These are phyloP conservation scores for Marasmius sp. DNA, from an alignment of 1,284 basidiomycete genomes.

Conservation along the genomic window DNA sequence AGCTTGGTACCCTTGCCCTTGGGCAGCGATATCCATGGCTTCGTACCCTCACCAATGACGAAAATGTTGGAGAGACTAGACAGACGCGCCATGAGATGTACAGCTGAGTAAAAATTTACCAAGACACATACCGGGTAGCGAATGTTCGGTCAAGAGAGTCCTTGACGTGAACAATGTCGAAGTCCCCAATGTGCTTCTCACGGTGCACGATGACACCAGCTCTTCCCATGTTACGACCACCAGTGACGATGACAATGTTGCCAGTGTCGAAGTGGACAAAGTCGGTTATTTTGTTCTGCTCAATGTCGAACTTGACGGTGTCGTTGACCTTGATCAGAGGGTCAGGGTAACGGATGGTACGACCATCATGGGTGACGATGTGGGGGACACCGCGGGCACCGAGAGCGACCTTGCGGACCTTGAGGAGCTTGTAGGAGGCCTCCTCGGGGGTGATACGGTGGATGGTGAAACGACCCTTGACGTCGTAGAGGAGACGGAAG, in stretches of 20 bases:
- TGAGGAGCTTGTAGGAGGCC: slow-evolving; percentile 97
- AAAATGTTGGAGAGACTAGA: slow-evolving; percentile 94
- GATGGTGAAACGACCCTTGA: slow-evolving; percentile 99
- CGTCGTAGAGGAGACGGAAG: slow-evolving; percentile 99
- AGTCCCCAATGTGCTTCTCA: slow-evolving; percentile 97
- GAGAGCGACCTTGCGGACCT: slow-evolving; percentile 91
- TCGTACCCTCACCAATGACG: slow-evolving; percentile 93
- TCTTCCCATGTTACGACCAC: slow-evolving; percentile 99
- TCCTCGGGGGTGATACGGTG: slow-evolving; percentile 99
- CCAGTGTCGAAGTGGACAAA: slow-evolving; percentile 97
- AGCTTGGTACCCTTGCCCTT: slow-evolving; percentile 98
- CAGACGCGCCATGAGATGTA: slow-evolving; percentile 9
- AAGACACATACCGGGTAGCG: slow-evolving; percentile 79
- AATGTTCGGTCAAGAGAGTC: slow-evolving; percentile 95
- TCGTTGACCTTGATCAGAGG: slow-evolving; percentile 96
- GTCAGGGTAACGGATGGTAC: slow-evolving; percentile 99
- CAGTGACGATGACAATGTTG: slow-evolving; percentile 97
- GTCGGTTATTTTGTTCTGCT: slow-evolving; percentile 93
- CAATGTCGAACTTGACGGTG: slow-evolving; percentile 96
- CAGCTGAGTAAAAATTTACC: neutral
- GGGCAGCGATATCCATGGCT: slow-evolving; percentile 97
- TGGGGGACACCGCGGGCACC: slow-evolving; percentile 95
- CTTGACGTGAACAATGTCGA: slow-evolving; percentile 97
- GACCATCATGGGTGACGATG: slow-evolving; percentile 98
- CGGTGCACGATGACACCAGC: slow-evolving; percentile 93